Evolutionary conservation across 306 rosid species (phyloP), one percentile per base, ranked within the genome.

Genomic region (Begonia fuchsioides): DNA sequence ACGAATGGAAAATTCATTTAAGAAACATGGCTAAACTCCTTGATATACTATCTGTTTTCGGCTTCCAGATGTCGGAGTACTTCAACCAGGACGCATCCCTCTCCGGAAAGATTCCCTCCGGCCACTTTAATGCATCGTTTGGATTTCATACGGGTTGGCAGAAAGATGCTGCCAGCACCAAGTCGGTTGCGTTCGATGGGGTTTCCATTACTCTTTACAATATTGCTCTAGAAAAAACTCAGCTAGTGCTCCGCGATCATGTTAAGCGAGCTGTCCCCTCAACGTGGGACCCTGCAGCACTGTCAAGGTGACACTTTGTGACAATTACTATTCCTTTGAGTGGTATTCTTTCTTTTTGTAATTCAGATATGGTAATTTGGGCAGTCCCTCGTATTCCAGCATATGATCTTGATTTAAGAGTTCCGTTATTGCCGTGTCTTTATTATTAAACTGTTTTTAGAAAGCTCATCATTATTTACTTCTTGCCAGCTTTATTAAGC

Each of bases 251-350:
- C 49, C 66, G 62, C 62, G 93, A 78, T 62, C 61, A 69, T 55
- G 79, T 86, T 47, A 86, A 1, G n/a, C n/a, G n/a, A n/a, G n/a
- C n/a, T n/a, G n/a, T n/a, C n/a, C n/a, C n/a, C n/a, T n/a, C n/a
- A n/a, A 67, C 86, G 8, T 86, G 96, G 96, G 96, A 86, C 64
- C 93, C 96, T 0, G 79, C 76, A 32, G 88, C 85, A 13, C 66
- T 86, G 68, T 75, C 93, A 10, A 86, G 93, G 96, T 77, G 43
- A 15, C 38, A 12, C 43, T 56, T 12, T 38, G 6, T 64, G 39
- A 51, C 52, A 13, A 12, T 46, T 8, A 12, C 2, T 12, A 12
- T 40, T 10, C 44, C 1, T 40, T 40, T 19, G 2, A 19, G 26
- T 2, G 26, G 4, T 2, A 19, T 19, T 19, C 26, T 19, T 19